Percentiles rank a stretch among this genome's conserved stretches.
Conservation (phyloP, 2,329 filamentous ascomycete species). For the Aureobasidium vineae region DNA sequence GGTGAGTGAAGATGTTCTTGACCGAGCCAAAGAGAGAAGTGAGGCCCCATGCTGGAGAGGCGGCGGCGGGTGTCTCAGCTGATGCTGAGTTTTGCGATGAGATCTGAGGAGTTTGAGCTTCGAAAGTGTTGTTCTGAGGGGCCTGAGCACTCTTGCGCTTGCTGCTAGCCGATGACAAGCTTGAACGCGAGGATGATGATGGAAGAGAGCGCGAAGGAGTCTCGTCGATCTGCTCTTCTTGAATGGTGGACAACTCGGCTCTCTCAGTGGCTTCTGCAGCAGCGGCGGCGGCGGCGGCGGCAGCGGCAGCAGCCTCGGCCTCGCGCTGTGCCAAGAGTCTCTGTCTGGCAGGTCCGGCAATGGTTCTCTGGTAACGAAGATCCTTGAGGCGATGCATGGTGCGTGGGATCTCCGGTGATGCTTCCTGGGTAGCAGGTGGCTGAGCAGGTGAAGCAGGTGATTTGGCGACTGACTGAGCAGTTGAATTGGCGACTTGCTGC, state of each 20-base stretch:
- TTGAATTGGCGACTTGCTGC: neutral
- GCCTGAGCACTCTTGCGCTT: slow-evolving; percentile 10
- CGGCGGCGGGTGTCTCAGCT: slow-evolving; percentile 7
- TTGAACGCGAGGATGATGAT: neutral
- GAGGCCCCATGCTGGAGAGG: slow-evolving; percentile 23
- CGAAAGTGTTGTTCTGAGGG: neutral
- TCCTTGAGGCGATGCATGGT: slow-evolving; percentile 4
- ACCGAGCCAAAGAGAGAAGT: slow-evolving; percentile 23
- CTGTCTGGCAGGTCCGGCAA: slow-evolving; percentile 5
- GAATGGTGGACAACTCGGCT: neutral
- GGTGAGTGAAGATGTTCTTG: slow-evolving; percentile 14
- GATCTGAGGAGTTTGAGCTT: neutral
- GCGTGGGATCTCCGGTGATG: slow-evolving; percentile 18
- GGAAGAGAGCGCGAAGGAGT: slow-evolving; percentile 8
- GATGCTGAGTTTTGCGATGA: slow-evolving; percentile 4
- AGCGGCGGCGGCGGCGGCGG: neutral
- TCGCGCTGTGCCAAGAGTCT: neutral
- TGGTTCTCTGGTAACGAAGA: slow-evolving; percentile 12
- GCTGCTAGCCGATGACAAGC: neutral
- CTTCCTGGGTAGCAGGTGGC: neutral
- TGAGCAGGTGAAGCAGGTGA: slow-evolving; percentile 11
- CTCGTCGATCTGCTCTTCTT: neutral
- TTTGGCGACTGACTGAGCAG: neutral
- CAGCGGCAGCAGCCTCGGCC: neutral
- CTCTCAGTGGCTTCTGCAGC: neutral